Percentiles rank a stretch among this genome's conserved stretches.
These are phyloP conservation scores for Collybia nuda DNA, from an alignment of 768 basidiomycete species.

Conservation along the genomic window DNA sequence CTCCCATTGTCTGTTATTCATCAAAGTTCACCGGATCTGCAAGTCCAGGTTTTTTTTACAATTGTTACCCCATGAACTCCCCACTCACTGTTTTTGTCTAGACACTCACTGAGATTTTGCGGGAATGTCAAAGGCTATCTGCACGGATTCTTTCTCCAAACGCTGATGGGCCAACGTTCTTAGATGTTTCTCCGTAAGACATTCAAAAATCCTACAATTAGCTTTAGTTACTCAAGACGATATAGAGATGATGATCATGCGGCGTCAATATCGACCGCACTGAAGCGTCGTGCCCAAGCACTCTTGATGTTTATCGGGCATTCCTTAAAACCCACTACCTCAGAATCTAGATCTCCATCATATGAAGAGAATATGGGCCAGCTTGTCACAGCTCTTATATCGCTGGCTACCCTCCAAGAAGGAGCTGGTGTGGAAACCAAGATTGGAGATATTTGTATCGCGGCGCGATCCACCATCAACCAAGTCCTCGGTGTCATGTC, in stretches of 20 bases:
- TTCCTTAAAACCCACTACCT: conserved; percentile 39
- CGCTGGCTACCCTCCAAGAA: conserved; percentile 38
- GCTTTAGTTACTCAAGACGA: not conserved
- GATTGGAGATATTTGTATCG: conserved; percentile 41
- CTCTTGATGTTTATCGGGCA: conserved; percentile 64
- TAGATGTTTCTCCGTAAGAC: conserved; percentile 58
- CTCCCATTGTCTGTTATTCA: conserved; percentile 70
- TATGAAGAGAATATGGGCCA: conserved; percentile 33
- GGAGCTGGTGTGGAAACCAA: conserved; percentile 30
- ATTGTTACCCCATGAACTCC: not conserved
- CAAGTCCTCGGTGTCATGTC: conserved; percentile 64
- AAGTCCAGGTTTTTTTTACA: conserved; percentile 48
- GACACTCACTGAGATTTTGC: conserved; percentile 63
- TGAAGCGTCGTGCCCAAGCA: conserved; percentile 65
- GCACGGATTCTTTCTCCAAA: conserved; percentile 38
- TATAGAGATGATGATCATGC: conserved; percentile 62
- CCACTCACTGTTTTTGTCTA: conserved; percentile 22
- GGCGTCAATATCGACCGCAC: conserved; percentile 36
- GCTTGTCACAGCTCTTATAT: conserved; percentile 49
- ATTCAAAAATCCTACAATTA: not conserved
- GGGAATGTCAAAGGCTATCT: conserved; percentile 64
- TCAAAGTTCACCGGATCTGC: conserved; percentile 45
- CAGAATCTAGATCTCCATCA: conserved; percentile 12
- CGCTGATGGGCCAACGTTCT: conserved; percentile 41
- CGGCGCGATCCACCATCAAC: conserved; percentile 51